phyloP scores from a whole-genome alignment of 192 early-diverging fungal genomes.

The Backusella circina region DNA sequence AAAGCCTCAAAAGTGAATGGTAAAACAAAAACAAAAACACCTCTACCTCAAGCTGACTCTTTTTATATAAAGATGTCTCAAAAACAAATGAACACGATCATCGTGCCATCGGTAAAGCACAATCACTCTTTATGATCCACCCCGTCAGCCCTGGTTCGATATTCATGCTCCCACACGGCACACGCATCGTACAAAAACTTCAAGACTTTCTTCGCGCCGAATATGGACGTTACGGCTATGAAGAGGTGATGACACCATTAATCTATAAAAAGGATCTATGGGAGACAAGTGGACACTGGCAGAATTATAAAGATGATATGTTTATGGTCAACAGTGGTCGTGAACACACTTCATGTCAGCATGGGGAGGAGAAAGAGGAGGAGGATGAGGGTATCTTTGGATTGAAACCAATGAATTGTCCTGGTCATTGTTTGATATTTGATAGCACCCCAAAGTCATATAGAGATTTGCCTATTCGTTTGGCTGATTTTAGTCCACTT shows the following conservation, averaged over 20 bases:
- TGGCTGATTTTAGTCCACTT: constrained; percentile 91
- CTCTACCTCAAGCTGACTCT: background rate
- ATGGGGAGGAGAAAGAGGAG: constrained; percentile 22
- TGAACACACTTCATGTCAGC: constrained; percentile 11
- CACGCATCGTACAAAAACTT: constrained; percentile 78
- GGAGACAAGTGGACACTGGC: constrained; percentile 94
- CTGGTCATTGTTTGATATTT: constrained; percentile 93
- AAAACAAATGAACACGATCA: constrained; percentile 51
- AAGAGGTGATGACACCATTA: constrained; percentile 90
- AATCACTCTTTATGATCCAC: constrained; percentile 71
- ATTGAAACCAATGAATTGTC: constrained; percentile 99
- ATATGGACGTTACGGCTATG: constrained; percentile 73
- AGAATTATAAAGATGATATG: constrained; percentile 96
- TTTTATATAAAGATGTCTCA: constrained; percentile 12
- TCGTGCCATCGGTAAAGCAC: constrained; percentile 63
- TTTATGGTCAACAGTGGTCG: constrained; percentile 59
- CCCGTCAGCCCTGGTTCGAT: constrained; percentile 65
- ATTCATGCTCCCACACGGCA: constrained; percentile 74
- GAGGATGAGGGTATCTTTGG: constrained; percentile 65
- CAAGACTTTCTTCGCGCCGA: constrained; percentile 71
- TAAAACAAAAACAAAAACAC: background rate
- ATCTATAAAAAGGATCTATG: constrained; percentile 92
- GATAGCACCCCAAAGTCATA: constrained; percentile 78
- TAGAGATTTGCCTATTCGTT: constrained; percentile 82
- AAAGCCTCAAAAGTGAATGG: background rate